phyloP scores from a whole-genome alignment of 2,329 filamentous ascomycete genomes.

The Thyridium curvatum region DNA sequence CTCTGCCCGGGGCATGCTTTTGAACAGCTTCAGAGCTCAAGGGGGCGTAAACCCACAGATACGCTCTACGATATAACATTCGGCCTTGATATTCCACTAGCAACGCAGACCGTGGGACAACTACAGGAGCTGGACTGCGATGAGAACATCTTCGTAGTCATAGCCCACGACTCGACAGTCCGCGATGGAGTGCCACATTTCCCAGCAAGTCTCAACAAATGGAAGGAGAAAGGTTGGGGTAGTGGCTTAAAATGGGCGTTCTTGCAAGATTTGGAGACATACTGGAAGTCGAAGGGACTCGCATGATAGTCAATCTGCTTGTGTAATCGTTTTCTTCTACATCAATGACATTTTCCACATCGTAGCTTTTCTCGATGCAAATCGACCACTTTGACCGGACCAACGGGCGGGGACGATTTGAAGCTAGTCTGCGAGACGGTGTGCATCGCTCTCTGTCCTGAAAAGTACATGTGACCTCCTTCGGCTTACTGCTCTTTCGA shows the following conservation, averaged over 20 bases:
- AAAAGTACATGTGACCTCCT: too few relatives aligned
- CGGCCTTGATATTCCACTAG: conserved; percentile 13
- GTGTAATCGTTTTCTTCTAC: too few relatives aligned
- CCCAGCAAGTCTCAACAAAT: conserved; percentile 14
- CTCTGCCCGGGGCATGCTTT: conserved; percentile 12
- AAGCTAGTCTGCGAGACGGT: too few relatives aligned
- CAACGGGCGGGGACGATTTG: too few relatives aligned
- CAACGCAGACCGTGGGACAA: conserved; percentile 9
- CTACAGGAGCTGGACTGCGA: conserved; percentile 12
- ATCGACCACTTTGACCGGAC: too few relatives aligned
- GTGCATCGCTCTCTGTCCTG: too few relatives aligned
- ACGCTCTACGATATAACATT: conserved; percentile 15
- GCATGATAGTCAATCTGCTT: too few relatives aligned
- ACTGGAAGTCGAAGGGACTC: too few relatives aligned
- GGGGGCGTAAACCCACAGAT: conserved; percentile 12
- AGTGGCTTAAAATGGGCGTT: conserved; percentile 13
- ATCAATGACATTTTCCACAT: too few relatives aligned
- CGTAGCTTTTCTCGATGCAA: too few relatives aligned
- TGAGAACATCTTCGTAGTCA: conserved; percentile 14
- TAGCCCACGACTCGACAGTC: conserved; percentile 16
- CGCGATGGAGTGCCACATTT: conserved; percentile 11
- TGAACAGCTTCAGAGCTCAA: conserved; percentile 13
- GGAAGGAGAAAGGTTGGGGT: conserved; percentile 14
- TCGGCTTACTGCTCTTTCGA: too few relatives aligned
- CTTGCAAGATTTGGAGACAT: conserved; percentile 11